phyloP scores from a whole-genome alignment of 1,284 basidiomycete genomes.

The Fomitopsis schrenkii region DNA sequence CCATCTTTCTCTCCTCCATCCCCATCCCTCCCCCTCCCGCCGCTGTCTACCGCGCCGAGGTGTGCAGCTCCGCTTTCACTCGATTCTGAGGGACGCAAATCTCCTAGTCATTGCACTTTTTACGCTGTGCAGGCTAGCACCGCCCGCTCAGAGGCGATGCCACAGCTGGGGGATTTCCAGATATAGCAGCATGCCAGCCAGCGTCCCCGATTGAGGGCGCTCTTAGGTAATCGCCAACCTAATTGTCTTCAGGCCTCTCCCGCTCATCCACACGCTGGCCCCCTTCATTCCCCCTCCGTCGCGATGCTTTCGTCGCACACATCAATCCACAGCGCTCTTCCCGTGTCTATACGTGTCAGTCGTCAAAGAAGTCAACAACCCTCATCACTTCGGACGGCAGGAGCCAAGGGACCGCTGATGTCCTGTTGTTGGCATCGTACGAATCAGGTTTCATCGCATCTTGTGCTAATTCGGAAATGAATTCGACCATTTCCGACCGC shows the following conservation, averaged over 20 bases:
- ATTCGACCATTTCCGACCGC: background rate
- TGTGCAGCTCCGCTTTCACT: background rate
- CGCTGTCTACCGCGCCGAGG: background rate
- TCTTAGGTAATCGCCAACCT: constrained; percentile 1
- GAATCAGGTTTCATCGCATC: background rate
- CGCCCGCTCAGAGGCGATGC: background rate
- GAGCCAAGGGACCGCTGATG: background rate
- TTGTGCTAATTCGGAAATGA: background rate
- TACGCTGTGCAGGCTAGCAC: background rate
- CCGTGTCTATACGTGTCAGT: background rate
- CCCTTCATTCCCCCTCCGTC: background rate
- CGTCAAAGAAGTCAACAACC: background rate
- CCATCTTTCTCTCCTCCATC: background rate
- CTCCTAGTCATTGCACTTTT: background rate
- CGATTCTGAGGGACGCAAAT: background rate
- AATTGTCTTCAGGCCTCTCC: background rate
- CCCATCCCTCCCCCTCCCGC: background rate
- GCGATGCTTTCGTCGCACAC: background rate
- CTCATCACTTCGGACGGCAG: background rate
- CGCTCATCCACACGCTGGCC: background rate
- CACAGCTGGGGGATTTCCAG: background rate
- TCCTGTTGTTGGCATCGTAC: constrained; percentile 1
- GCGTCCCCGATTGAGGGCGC: background rate
- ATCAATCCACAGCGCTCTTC: background rate
- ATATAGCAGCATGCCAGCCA: background rate